Evolutionary conservation across 2,329 filamentous ascomycete species (phyloP).

Genomic region (Tolypocladium ovalisporum): DNA sequence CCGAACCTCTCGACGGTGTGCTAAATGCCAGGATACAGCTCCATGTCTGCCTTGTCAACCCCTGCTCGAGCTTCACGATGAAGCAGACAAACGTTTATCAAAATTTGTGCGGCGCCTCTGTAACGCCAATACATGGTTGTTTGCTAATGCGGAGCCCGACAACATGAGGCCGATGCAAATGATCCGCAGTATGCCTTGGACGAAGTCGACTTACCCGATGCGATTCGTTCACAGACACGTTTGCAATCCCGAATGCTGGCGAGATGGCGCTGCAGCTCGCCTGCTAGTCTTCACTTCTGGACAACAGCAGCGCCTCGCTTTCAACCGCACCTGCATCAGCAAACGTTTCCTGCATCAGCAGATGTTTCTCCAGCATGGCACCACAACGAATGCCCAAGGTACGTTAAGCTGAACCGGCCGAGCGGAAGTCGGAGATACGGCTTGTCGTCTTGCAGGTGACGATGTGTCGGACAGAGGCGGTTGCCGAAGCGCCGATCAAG

Average conservation of each 20-base stretch:
- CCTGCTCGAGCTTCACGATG: too few relatives aligned
- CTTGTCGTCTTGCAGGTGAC: not conserved
- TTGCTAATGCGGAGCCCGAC: too few relatives aligned
- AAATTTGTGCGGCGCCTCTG: too few relatives aligned
- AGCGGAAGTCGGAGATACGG: not conserved
- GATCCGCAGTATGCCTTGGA: too few relatives aligned
- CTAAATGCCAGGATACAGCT: not conserved
- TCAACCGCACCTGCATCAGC: not conserved
- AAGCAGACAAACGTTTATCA: too few relatives aligned
- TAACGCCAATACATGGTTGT: too few relatives aligned
- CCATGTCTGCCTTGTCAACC: too few relatives aligned
- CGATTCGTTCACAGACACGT: too few relatives aligned
- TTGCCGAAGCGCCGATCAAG: not conserved
- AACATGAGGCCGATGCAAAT: too few relatives aligned
- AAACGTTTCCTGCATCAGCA: not conserved
- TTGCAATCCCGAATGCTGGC: too few relatives aligned
- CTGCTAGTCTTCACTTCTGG: not conserved
- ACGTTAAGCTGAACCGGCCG: not conserved
- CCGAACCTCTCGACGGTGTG: not conserved
- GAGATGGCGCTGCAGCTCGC: not conserved
- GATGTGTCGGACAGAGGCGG: not conserved
- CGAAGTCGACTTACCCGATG: too few relatives aligned
- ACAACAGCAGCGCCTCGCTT: not conserved
- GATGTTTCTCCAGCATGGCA: too few relatives aligned
- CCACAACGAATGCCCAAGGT: not conserved